Percentiles rank a stretch among this genome's conserved stretches.
These are phyloP conservation scores for Amauroascus verrucosus DNA, from an alignment of 2,329 filamentous ascomycete species.

Conservation along the genomic window DNA sequence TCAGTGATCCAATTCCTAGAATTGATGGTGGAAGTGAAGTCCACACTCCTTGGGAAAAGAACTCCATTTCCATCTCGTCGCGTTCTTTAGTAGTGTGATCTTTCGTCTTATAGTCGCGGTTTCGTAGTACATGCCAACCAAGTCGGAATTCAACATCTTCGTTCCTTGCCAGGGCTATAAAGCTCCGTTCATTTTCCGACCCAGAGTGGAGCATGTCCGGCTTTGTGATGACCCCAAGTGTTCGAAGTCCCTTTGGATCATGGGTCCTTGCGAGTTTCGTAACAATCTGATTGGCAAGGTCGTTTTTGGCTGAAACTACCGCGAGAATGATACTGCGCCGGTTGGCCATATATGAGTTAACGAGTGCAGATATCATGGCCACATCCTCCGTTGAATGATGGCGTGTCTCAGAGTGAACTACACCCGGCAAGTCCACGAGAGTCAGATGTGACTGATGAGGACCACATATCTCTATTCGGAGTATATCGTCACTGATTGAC, in stretches of 20 bases:
- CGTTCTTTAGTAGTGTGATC: slow-evolving; percentile 14
- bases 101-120: slow-evolving; percentile 17
- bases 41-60: slow-evolving; percentile 21
- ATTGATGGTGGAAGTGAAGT: slow-evolving; percentile 14
- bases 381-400: slow-evolving; percentile 16
- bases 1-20: slow-evolving; percentile 20
- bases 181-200: slow-evolving; percentile 22
- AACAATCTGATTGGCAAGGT: slow-evolving; percentile 50
- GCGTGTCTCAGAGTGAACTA: slow-evolving; percentile 13
- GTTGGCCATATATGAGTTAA: slow-evolving; percentile 44
- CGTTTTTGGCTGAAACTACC: slow-evolving; percentile 42
- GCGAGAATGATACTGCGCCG: slow-evolving; percentile 51
- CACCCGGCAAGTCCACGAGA: slow-evolving; percentile 15
- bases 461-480: slow-evolving; percentile 13
- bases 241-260: slow-evolving; percentile 22
- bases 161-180: slow-evolving; percentile 21
- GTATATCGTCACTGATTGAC: slow-evolving; percentile 11
- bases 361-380: slow-evolving; percentile 15
- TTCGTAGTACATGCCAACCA: slow-evolving; percentile 25
- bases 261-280: slow-evolving; percentile 23
- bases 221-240: slow-evolving; percentile 28
- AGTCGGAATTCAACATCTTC: slow-evolving; percentile 20
- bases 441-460: slow-evolving; percentile 13
- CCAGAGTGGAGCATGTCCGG: slow-evolving; percentile 22
- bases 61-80: slow-evolving; percentile 19